Evolutionary conservation across 345 rosid genomes (phyloP), one percentile per base, ranked within the genome.

Genomic region (Odontarrhena argentea): DNA sequence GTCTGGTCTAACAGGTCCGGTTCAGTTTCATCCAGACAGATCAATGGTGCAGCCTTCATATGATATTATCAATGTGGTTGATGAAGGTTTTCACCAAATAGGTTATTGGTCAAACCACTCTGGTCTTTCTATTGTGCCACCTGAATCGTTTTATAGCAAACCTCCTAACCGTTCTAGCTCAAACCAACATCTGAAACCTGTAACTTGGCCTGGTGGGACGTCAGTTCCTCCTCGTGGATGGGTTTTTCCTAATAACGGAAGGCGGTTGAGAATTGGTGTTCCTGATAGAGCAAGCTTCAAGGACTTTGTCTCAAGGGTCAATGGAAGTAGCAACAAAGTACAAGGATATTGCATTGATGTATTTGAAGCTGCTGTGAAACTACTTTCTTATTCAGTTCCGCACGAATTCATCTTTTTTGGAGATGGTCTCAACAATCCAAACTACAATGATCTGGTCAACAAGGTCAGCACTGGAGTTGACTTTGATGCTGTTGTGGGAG

Each of bases 41-140:
- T 85, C 89, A 30, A 51, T 83, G 65, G 9, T 76, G 42, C 75
- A 77, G 32, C 97, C 98, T 74, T 76, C 98, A 1, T 93, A 62
- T 71, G 97, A 90, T 46, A 75, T 93, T 57, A 74, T 93, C 40
- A 88, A 86, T 51, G 77, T 70, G 22, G 66, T 85, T 46, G 73
- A 73, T 60, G 51, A 50, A 9, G 82, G 82, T 36, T 57, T 65
- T 76, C 68, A 38, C 52, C 86, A 24, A 66, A 74, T 90, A 37
- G 98, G 98, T 36, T 93, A 77, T 82, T 93, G 98, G 98, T 85
- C 97, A 59, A 90, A 90, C 83, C 60, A 93, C 63, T 88, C 97
- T 4, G 89, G 95, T 35, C 80, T 93, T 24, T 90, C 97, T 32
- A 74, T 76, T 53, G 84, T 82, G 58, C 74, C 90, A 44, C 97